Evolutionary conservation across 139 green algal species (phyloP).

Genomic region (Auxenochlorella pyrenoidosa): DNA sequence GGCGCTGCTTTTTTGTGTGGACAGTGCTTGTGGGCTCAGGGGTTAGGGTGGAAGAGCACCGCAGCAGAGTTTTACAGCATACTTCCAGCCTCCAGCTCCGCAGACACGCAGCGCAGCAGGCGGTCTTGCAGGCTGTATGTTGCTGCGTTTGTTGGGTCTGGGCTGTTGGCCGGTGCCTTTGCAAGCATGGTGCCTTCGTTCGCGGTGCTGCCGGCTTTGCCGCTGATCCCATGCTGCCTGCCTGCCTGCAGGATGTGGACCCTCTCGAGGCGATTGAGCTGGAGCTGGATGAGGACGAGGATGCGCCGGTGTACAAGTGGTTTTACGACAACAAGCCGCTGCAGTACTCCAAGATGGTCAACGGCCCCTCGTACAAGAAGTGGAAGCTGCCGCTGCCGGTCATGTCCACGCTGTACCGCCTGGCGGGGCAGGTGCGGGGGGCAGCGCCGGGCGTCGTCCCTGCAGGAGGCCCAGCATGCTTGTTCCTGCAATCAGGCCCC

Average conservation of each 20-base stretch:
- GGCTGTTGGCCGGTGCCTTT: neutral
- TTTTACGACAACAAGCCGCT: conserved; percentile 98
- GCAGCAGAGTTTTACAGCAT: neutral
- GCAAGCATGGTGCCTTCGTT: neutral
- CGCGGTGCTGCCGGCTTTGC: neutral
- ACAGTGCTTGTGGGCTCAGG: neutral
- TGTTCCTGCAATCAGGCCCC: neutral
- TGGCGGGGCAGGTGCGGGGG: conserved; percentile 85
- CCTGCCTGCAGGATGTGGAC: conserved; percentile 80
- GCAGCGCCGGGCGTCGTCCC: neutral
- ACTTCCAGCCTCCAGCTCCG: too few relatives aligned
- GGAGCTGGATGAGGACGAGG: conserved; percentile 98
- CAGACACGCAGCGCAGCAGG: neutral
- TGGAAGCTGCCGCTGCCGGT: conserved; percentile 97
- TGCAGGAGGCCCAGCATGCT: neutral
- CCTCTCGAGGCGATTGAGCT: conserved; percentile 97
- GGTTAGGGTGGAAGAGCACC: neutral
- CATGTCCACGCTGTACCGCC: conserved; percentile 95
- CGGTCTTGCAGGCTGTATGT: neutral
- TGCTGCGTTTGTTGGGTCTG: neutral
- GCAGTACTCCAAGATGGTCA: conserved; percentile 89
- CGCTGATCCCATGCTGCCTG: neutral
- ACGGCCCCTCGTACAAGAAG: conserved; percentile 91
- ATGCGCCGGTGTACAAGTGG: conserved; percentile 83
- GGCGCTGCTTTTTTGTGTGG: too few relatives aligned